These are phyloP conservation scores for Aegilops sharonensis DNA, from an alignment of 176 grass and related monocot genomes.

Conservation along the genomic window DNA sequence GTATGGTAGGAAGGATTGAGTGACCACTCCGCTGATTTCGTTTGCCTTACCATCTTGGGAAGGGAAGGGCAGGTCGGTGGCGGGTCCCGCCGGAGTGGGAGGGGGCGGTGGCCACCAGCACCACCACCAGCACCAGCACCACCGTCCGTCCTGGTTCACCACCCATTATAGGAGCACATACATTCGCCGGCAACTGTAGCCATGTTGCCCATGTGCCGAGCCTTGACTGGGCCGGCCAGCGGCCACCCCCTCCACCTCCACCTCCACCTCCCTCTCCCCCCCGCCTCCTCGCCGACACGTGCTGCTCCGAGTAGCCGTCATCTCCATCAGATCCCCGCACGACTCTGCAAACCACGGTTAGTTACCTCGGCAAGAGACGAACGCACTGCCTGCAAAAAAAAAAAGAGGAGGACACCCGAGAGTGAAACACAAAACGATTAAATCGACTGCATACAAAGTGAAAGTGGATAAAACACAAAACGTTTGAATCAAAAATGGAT, in stretches of 20 bases:
- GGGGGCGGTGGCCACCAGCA: conserved; percentile 16
- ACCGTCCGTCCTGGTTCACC: background rate
- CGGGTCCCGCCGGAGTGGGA: conserved; percentile 23
- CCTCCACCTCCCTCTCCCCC: background rate
- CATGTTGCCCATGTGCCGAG: conserved; percentile 36
- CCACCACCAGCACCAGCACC: no score
- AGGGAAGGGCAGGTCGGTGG: background rate
- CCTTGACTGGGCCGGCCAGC: no score
- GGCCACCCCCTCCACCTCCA: no score
- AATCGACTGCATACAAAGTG: background rate
- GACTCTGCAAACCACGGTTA: background rate
- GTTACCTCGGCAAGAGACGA: background rate
- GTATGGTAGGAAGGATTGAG: background rate
- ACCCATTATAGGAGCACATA: background rate
- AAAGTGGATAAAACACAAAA: no score
- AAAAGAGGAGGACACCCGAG: no score
- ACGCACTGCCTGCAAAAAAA: no score
- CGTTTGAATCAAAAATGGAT: background rate
- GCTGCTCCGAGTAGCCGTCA: background rate
- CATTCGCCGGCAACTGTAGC: background rate
- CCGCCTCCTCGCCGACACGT: conserved; percentile 14
- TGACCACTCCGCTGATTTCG: background rate
- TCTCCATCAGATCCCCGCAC: background rate
- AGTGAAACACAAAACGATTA: background rate
- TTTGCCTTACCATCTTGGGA: conserved; percentile 9